Evolutionary conservation across 2,329 filamentous ascomycete species (phyloP), one percentile per base, ranked within the genome.

Genomic region (Xylariaceae sp.): DNA sequence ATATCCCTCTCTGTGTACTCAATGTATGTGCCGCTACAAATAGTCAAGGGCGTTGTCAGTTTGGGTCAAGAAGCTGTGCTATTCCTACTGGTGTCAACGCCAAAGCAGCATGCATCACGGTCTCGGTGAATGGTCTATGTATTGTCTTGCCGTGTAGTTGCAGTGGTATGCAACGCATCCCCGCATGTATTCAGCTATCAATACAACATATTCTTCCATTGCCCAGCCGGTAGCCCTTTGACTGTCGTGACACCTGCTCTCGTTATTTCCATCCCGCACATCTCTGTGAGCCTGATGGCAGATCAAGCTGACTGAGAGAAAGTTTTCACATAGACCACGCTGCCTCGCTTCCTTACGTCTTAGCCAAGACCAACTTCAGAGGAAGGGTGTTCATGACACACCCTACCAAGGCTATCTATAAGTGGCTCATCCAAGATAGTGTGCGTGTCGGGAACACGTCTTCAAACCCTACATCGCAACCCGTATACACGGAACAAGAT

Each of bases 301-400:
- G 37, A 38, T 9, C 4, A 45, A 46, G 47, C 48, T 48, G 38
- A 56, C 43, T 43, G 40, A n/a, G 17, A 33, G 19, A 43, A 54
- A 96, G 91, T 85, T 98, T 98, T 62, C 93, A 98, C 65, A 78
- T 97, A 63, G 93, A 98, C 61, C 93, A 98, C 71, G 93, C 93
- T n/a, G 91, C 91, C 13, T 95, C 91, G n/a, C 73, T 98, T 35
- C 93, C 93, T 34, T 98, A 97, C 63, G 93, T 98, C 45, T 78
- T 98, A 51, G 87, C 91, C 51, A 98, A 98, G 71, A 97, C 93
- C 29, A 96, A 96, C 65, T 98, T 98, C 72, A 85, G 87, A 51
- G 93, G 93, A 37, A 83, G 90, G 17, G 91, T 97, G 47, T 97
- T 96, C 71, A 98, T 97, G 91, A 98, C 93, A 38, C 93, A 98